A percentile compares a stretch with the other conserved stretches of the same genome.
These are phyloP conservation scores for Lichtheimia hyalospora DNA, from an alignment of 371 early-diverging fungal genomes.

Conservation along the genomic window DNA sequence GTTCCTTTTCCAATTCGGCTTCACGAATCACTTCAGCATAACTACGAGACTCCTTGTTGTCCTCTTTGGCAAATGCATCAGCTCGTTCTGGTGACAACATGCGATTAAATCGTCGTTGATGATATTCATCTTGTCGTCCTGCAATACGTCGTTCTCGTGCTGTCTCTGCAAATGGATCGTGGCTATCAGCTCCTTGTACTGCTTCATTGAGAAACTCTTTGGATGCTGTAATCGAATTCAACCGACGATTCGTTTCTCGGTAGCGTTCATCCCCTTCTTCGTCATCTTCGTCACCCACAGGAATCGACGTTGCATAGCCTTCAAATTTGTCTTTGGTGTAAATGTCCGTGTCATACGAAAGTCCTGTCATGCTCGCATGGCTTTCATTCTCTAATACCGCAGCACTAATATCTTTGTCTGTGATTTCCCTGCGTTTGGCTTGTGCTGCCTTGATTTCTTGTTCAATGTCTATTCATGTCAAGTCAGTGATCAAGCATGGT, in stretches of 20 bases:
- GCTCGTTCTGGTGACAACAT: constrained; percentile 84
- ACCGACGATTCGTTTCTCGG: constrained; percentile 45
- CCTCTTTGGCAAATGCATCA: constrained; percentile 77
- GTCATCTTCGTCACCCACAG: constrained; percentile 59
- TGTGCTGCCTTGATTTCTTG: constrained; percentile 65
- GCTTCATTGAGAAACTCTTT: constrained; percentile 72
- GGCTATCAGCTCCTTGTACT: constrained; percentile 51
- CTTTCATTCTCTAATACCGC: constrained; percentile 44
- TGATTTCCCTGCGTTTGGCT: constrained; percentile 48
- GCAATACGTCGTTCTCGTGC: constrained; percentile 61
- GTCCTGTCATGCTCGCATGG: constrained; percentile 57
- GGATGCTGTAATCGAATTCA: constrained; percentile 83
- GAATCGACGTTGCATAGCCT: constrained; percentile 72
- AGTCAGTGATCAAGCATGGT: too few species aligned
- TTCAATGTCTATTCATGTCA: constrained; percentile 49
- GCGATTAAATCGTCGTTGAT: constrained; percentile 75
- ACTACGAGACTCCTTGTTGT: constrained; percentile 53
- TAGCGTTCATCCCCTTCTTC: constrained; percentile 53
- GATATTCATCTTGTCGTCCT: constrained; percentile 89
- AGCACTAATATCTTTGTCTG: constrained; percentile 41
- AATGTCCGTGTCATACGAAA: constrained; percentile 80
- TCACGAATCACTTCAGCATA: constrained; percentile 89
- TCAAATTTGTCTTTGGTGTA: constrained; percentile 75
- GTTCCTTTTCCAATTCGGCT: constrained; percentile 83
- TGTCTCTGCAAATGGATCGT: constrained; percentile 72